Base-by-base conservation (phyloP, 495 filamentous ascomycete genomes). In the Hypoxylon cercidicola region DNA sequence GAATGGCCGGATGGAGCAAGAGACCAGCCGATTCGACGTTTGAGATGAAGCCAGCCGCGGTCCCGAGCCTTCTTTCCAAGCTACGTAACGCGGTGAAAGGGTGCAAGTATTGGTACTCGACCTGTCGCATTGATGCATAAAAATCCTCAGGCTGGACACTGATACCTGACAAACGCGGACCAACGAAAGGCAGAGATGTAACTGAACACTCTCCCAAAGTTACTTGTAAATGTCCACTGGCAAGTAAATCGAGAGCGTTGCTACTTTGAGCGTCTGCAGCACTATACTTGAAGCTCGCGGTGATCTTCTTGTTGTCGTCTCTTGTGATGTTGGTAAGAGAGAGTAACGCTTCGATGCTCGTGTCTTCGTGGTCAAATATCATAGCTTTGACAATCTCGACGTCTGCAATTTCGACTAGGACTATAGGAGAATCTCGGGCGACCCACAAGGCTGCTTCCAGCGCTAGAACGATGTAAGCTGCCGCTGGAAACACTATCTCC, bases 401-500 rank as follows among this genome's bases (percentile, higher is more conserved):
- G 23, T 74, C 21, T 3, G 28, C n/a, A 15, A 72, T n/a, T 32
- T 74, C 66, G 30, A 75, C 39, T 11, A 71, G 30, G 58, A 32
- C 15, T 56, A 52, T 19, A 18, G 16, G 13, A 61, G 49, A 20
- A 1, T 30, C 32, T 12, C 6, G 34, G 1, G 25, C 55, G 2
- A 66, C 32, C 18, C 28, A 34, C 13, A 18, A 30, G 5, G 52
- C 57, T 0, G 78, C 77, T 46, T 89, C 87, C 0, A 85, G 16
- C 0, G 80, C 82, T 13, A 39, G n/a, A 13, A 13, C 2, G n/a
- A 39, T 13, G 35, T 86, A 88, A 0, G 74, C 83, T 0, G 85
- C 78, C 4, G 76, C 86, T 0, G 88, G 87, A 32, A 87, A 86
- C 0, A 90, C 73, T 8, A 60, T 60, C 43, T 76, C 65, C 8